phyloP scores from a whole-genome alignment of 805 yeast genomes.

The Candida argentea region DNA sequence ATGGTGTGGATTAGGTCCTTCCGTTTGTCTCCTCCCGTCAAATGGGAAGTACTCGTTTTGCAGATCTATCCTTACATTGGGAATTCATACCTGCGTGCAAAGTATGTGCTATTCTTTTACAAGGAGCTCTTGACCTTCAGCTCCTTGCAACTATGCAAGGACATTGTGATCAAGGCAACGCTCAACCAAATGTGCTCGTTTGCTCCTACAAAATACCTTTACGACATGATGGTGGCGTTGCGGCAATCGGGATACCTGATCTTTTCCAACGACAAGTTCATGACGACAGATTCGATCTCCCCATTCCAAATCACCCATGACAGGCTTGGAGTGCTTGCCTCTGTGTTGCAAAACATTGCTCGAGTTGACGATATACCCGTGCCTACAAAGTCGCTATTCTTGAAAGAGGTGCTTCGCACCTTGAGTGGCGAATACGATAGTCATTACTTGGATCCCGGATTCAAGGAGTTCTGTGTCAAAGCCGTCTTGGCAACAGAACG shows the following conservation, averaged over 20 bases:
- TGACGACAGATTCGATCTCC: slow-evolving; percentile 10
- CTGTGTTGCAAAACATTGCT: slow-evolving; percentile 12
- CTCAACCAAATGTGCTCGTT: slow-evolving; percentile 17
- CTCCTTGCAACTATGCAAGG: slow-evolving; percentile 11
- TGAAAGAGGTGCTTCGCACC: slow-evolving; percentile 12
- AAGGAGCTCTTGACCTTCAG: slow-evolving; percentile 14
- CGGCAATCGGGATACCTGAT: slow-evolving; percentile 8
- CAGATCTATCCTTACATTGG: slow-evolving; percentile 33
- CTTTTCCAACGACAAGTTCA: slow-evolving; percentile 9
- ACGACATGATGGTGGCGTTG: slow-evolving; percentile 12
- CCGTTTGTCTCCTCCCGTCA: slow-evolving; percentile 9
- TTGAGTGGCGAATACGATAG: slow-evolving; percentile 19
- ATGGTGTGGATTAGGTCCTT: slow-evolving; percentile 19
- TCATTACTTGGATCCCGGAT: slow-evolving; percentile 13
- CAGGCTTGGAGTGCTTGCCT: slow-evolving; percentile 11
- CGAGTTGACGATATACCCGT: slow-evolving; percentile 4
- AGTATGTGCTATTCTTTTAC: slow-evolving; percentile 20
- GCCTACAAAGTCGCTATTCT: slow-evolving; percentile 7
- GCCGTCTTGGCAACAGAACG: slow-evolving; percentile 15
- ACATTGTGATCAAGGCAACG: slow-evolving; percentile 12
- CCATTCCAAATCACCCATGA: slow-evolving; percentile 11
- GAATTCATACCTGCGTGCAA: slow-evolving; percentile 24
- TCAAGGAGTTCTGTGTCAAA: slow-evolving; percentile 20
- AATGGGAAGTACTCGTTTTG: slow-evolving; percentile 27
- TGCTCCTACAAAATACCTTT: slow-evolving; percentile 16